Percentiles rank a stretch among this genome's conserved stretches.
phyloP scores from a whole-genome alignment of 768 basidiomycete genomes.

The Leucosporidium yakuticum region DNA sequence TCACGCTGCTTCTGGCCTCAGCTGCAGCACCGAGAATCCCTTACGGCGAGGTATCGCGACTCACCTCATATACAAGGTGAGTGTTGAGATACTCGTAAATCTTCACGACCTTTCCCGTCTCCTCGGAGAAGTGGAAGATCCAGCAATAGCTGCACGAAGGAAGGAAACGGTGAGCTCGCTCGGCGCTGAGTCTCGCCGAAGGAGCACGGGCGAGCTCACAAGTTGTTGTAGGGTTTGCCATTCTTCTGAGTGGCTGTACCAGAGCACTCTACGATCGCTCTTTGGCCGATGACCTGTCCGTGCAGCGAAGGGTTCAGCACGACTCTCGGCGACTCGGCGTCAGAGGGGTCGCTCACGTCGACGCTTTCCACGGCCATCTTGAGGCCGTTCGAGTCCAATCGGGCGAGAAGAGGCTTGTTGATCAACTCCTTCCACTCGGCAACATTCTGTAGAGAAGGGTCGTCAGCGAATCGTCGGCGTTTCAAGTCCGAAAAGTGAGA shows the following conservation, averaged over 20 bases:
- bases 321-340: background rate
- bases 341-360: background rate
- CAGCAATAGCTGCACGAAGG: background rate
- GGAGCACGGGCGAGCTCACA: background rate
- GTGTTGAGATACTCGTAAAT: background rate
- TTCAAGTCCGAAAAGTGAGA: background rate
- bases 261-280: background rate
- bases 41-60: too few species aligned
- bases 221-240: constrained; percentile 4
- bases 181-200: background rate
- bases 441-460: background rate
- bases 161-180: background rate
- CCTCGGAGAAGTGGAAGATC: background rate
- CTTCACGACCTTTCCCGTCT: background rate
- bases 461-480: background rate
- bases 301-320: background rate
- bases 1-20: too few species aligned
- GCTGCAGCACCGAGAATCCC: too few species aligned
- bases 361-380: background rate
- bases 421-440: background rate
- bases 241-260: background rate
- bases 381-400: background rate
- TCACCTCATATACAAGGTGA: background rate
- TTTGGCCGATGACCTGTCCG: background rate
- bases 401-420: background rate